phyloP scores from a whole-genome alignment of 2,329 filamentous ascomycete species.

The Cryphonectria radicalis region DNA sequence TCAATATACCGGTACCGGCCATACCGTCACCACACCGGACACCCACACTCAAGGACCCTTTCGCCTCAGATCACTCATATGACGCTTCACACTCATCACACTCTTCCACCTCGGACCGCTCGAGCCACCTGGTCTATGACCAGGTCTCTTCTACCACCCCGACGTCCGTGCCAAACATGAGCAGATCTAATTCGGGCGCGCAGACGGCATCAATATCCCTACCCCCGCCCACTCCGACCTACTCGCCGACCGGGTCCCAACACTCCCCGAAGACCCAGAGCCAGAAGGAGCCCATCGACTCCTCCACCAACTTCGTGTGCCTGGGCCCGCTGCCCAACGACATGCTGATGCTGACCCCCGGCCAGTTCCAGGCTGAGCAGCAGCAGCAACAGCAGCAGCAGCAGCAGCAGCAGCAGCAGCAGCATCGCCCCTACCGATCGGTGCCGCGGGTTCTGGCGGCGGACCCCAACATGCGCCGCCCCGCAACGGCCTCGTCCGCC shows the following conservation, averaged over 20 bases:
- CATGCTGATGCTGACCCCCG: conserved; percentile 42
- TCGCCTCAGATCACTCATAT: not conserved
- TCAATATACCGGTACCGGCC: conserved; percentile 14
- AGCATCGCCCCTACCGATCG: not conserved
- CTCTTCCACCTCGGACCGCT: conserved; percentile 30
- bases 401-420: conserved; percentile 5
- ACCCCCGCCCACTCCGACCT: conserved; percentile 38
- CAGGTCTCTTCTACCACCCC: conserved; percentile 17
- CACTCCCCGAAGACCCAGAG: conserved; percentile 30
- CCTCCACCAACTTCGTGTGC: conserved; percentile 56
- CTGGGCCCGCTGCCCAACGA: conserved; percentile 59
- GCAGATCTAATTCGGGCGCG: conserved; percentile 35
- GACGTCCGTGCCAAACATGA: conserved; percentile 32
- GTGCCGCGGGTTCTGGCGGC: conserved; percentile 11
- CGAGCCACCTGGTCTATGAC: conserved; percentile 32
- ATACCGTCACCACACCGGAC: conserved; percentile 19
- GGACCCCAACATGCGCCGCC: not conserved
- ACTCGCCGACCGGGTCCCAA: conserved; percentile 9
- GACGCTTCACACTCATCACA: conserved; percentile 15
- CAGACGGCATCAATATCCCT: conserved; percentile 19
- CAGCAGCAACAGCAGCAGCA: no score
- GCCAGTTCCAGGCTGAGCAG: conserved; percentile 8
- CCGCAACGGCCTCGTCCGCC: conserved; percentile 8
- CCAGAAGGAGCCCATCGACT: conserved; percentile 53
- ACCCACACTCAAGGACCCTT: conserved; percentile 2